Percentiles rank a stretch among this genome's conserved stretches.
phyloP scores from a whole-genome alignment of 768 basidiomycete species.

The Collybiopsis confluens region DNA sequence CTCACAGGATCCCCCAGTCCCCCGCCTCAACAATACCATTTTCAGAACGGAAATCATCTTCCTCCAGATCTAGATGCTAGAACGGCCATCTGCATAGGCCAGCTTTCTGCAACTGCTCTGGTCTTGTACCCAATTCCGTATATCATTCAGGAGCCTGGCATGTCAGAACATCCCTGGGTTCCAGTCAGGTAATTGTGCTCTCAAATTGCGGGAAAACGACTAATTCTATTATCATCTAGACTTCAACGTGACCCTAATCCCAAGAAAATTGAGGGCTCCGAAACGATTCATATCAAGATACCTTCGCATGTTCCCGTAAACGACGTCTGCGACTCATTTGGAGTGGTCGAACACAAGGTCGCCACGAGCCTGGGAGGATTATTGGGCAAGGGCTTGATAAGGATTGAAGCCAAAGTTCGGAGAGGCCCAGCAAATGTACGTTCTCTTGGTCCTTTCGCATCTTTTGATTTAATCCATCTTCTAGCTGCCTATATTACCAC shows the following conservation, averaged over 20 bases:
- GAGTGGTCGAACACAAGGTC: conserved; percentile 82
- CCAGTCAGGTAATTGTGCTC: conserved; percentile 32
- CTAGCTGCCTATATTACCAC: conserved; percentile 76
- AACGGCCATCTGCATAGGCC: conserved; percentile 86
- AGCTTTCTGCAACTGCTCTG: conserved; percentile 76
- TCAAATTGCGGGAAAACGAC: too few relatives aligned
- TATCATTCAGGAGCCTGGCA: conserved; percentile 42
- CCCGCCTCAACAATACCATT: conserved; percentile 21
- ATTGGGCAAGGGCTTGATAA: conserved; percentile 79
- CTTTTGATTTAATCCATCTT: conserved; percentile 14
- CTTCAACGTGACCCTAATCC: conserved; percentile 67
- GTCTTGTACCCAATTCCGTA: conserved; percentile 81
- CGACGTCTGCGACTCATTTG: conserved; percentile 64
- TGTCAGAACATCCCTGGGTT: conserved; percentile 57
- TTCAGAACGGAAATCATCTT: conserved; percentile 22
- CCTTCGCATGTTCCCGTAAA: conserved; percentile 57
- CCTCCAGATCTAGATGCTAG: conserved; percentile 67
- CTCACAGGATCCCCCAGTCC: conserved; percentile 64
- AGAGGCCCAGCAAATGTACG: conserved; percentile 62
- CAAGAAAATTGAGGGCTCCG: conserved; percentile 41
- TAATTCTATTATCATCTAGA: conserved; percentile 21
- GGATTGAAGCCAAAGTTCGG: conserved; percentile 72
- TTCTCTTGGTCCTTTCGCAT: conserved; percentile 15
- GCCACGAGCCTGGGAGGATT: conserved; percentile 77
- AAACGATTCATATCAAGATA: conserved; percentile 76